Evolutionary conservation across 1,284 basidiomycete genomes (phyloP).

Genomic region (Puccinia hordei): DNA sequence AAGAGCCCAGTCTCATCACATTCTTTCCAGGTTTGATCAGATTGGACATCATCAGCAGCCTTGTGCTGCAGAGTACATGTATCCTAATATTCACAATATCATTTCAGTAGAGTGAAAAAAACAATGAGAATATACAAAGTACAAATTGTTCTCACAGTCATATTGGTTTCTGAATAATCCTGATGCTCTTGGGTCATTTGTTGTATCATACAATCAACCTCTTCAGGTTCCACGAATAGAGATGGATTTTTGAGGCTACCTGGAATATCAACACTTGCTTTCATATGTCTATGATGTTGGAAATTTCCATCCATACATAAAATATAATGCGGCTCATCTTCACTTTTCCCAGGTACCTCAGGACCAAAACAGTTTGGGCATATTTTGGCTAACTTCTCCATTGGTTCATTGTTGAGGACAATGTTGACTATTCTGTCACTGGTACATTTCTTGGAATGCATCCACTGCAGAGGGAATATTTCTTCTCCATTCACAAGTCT

Average conservation of each 20-base stretch:
- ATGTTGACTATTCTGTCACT: not conserved
- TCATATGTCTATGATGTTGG: slow-evolving; percentile 11
- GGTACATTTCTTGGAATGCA: slow-evolving; percentile 4
- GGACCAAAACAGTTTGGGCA: slow-evolving; percentile 16
- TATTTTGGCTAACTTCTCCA: not conserved
- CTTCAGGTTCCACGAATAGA: not conserved
- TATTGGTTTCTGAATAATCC: too few species aligned
- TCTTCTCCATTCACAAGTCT: slow-evolving; percentile 27
- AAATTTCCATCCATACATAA: slow-evolving; percentile 25
- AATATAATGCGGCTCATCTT: slow-evolving; percentile 9
- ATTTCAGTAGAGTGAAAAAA: too few species aligned
- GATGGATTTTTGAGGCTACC: not conserved
- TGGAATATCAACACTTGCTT: slow-evolving; percentile 2
- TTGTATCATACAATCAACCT: not conserved
- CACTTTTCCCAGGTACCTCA: not conserved
- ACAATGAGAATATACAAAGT: too few species aligned
- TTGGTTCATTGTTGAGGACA: not conserved
- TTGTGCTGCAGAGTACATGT: slow-evolving; percentile 18
- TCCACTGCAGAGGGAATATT: slow-evolving; percentile 22
- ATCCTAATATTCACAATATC: too few species aligned
- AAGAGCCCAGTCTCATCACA: slow-evolving; percentile 36
- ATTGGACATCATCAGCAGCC: slow-evolving; percentile 7
- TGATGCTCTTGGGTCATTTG: not conserved
- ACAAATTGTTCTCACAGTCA: too few species aligned
- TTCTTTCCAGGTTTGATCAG: not conserved